Evolutionary conservation across 192 early-diverging fungal genomes (phyloP).

Genomic region (Linnemannia zychae): DNA sequence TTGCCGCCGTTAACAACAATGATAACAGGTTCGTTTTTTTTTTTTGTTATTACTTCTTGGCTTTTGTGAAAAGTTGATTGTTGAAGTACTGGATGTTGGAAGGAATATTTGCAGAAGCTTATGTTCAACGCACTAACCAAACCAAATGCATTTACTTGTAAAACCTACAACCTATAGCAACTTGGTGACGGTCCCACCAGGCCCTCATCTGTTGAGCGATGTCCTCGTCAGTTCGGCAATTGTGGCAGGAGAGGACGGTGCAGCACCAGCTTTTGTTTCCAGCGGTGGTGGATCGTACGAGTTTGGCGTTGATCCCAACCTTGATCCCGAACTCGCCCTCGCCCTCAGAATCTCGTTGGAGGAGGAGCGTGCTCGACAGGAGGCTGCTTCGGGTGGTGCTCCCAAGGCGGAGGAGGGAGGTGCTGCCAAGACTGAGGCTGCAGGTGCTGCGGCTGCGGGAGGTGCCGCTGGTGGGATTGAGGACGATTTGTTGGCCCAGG

Average conservation of each 20-base stretch:
- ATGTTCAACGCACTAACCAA: too few relatives aligned
- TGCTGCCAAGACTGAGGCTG: constrained; percentile 23
- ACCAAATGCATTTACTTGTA: background rate
- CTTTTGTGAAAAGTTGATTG: too few relatives aligned
- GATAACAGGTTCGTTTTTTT: constrained; percentile 80
- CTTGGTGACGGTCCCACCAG: constrained; percentile 92
- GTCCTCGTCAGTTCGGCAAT: constrained; percentile 90
- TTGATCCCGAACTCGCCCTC: constrained; percentile 95
- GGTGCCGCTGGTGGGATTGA: constrained; percentile 60
- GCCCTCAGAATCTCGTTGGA: constrained; percentile 96
- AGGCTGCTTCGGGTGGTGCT: constrained; percentile 61
- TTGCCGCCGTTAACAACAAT: constrained; percentile 89
- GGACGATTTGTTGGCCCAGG: constrained; percentile 75
- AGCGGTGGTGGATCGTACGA: constrained; percentile 83
- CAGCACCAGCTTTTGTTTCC: constrained; percentile 72
- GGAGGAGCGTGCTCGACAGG: constrained; percentile 95
- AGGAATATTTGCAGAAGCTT: too few relatives aligned
- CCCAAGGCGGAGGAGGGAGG: constrained; percentile 60
- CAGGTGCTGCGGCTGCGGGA: constrained; percentile 42
- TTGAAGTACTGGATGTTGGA: too few relatives aligned
- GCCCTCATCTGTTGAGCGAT: constrained; percentile 93
- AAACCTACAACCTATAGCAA: constrained; percentile 70
- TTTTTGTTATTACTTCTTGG: background rate
- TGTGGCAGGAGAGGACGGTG: constrained; percentile 85
- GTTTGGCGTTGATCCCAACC: constrained; percentile 93